These are phyloP conservation scores for Russula abietina DNA, from an alignment of 768 basidiomycete species.

Conservation along the genomic window DNA sequence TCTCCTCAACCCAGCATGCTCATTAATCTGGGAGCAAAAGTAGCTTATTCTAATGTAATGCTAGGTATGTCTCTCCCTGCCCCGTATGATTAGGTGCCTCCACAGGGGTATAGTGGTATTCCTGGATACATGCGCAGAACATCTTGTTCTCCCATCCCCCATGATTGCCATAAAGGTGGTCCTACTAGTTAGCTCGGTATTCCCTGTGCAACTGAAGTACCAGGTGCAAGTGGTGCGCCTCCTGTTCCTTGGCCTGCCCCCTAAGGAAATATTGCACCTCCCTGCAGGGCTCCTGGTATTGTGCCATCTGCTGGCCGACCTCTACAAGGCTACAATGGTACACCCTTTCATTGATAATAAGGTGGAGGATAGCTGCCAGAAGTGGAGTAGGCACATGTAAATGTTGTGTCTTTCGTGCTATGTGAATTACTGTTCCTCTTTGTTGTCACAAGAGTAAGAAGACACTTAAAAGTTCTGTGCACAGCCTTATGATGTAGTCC, in stretches of 20 bases:
- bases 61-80: conserved; percentile 70
- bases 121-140: conserved; percentile 57
- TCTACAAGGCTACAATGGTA: conserved; percentile 31
- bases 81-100: conserved; percentile 67
- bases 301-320: conserved; percentile 40
- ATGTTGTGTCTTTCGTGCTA: too few species aligned
- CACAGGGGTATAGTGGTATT: conserved; percentile 67
- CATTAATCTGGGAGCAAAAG: background rate
- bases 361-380: too few species aligned
- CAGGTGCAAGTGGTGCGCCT: conserved; percentile 37
- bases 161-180: conserved; percentile 67
- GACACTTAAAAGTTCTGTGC: too few species aligned
- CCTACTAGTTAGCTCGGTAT: conserved; percentile 43
- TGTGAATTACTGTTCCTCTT: too few species aligned
- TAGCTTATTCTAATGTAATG: conserved; percentile 49
- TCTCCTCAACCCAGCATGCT: conserved; percentile 74
- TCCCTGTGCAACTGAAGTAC: conserved; percentile 61
- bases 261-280: conserved; percentile 40
- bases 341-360: too few species aligned
- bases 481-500: too few species aligned
- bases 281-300: conserved; percentile 42
- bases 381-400: too few species aligned
- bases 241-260: conserved; percentile 58
- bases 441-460: too few species aligned
- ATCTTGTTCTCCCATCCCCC: conserved; percentile 57